Percentiles rank a stretch among this genome's conserved stretches.
These are phyloP conservation scores for Ambrosia artemisiifolia DNA, from an alignment of 129 eudicot species.

Conservation along the genomic window DNA sequence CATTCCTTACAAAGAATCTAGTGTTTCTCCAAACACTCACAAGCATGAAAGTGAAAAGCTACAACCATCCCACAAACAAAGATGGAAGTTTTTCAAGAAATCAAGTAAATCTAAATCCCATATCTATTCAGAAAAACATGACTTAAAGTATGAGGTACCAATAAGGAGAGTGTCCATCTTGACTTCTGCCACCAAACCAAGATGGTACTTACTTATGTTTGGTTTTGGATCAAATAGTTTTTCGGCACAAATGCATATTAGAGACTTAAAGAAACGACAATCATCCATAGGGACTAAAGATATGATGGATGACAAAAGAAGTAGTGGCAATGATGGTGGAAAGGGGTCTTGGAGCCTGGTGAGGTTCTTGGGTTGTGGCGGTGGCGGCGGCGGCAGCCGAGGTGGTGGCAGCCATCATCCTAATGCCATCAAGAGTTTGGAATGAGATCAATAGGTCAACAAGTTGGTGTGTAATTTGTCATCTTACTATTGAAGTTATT, in stretches of 20 bases:
- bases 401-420: slow-evolving; percentile 30
- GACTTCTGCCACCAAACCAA: slow-evolving; percentile 41
- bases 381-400: slow-evolving; percentile 27
- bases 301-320: slow-evolving; percentile 2
- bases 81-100: slow-evolving; percentile 28
- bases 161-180: slow-evolving; percentile 36
- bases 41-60: slow-evolving; percentile 16
- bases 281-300: slow-evolving; percentile 12
- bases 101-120: slow-evolving; percentile 22
- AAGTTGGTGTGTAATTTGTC: slow-evolving; percentile 23
- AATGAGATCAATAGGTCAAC: slow-evolving; percentile 23
- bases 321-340: slow-evolving; percentile 14
- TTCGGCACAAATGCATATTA: slow-evolving; percentile 38
- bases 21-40: slow-evolving; percentile 11
- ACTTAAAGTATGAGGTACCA: slow-evolving; percentile 28
- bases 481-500: not conserved
- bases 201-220: slow-evolving; percentile 49
- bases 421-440: slow-evolving; percentile 20
- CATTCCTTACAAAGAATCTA: slow-evolving; percentile 38
- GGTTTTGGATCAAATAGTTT: slow-evolving; percentile 37
- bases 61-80: slow-evolving; percentile 3
- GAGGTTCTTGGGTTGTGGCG: slow-evolving; percentile 50
- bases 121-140: slow-evolving; percentile 20
- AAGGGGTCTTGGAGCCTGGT: slow-evolving; percentile 40
- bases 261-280: slow-evolving; percentile 55